Conservation (phyloP, 495 filamentous ascomycete genomes). For the Talaromyces adpressus region DNA sequence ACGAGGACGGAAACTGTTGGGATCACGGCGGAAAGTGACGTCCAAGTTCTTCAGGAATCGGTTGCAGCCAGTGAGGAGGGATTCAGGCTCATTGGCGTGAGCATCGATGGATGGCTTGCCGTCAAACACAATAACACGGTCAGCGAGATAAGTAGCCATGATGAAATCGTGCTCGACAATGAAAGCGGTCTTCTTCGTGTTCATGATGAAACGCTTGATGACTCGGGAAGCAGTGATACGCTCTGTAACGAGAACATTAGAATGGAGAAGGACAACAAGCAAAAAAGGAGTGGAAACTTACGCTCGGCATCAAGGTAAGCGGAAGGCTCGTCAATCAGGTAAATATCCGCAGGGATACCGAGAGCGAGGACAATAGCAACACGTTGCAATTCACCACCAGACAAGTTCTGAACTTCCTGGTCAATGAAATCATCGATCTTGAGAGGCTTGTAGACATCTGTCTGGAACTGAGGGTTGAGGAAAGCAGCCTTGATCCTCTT, state of each 20-base stretch:
- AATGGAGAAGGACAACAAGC: neutral
- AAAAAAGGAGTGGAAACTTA: neutral
- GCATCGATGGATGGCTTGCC: conserved; percentile 84
- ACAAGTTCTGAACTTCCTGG: conserved; percentile 97
- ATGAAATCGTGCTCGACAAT: conserved; percentile 99
- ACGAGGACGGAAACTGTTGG: conserved; percentile 88
- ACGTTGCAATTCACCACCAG: conserved; percentile 97
- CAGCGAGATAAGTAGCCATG: conserved; percentile 96
- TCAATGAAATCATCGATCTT: conserved; percentile 98
- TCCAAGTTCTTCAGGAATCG: conserved; percentile 90
- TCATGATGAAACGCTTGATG: conserved; percentile 99
- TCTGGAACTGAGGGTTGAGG: conserved; percentile 95
- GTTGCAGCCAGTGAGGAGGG: conserved; percentile 93
- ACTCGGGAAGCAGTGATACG: conserved; percentile 95
- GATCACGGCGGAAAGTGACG: conserved; percentile 96
- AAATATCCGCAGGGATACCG: conserved; percentile 94
- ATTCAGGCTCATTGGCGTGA: conserved; percentile 82
- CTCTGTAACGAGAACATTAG: conserved; percentile 25
- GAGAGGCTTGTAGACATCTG: conserved; percentile 97
- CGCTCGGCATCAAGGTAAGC: conserved; percentile 95
- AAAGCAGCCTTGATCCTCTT: conserved; percentile 97
- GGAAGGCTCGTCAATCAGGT: conserved; percentile 93
- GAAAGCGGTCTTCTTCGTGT: conserved; percentile 98
- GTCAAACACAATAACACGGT: conserved; percentile 97
- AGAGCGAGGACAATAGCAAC: conserved; percentile 95